Percentiles rank a stretch among this genome's conserved stretches.
Conservation (phyloP, 2,329 filamentous ascomycete genomes). For the Aspergillus sp. region DNA sequence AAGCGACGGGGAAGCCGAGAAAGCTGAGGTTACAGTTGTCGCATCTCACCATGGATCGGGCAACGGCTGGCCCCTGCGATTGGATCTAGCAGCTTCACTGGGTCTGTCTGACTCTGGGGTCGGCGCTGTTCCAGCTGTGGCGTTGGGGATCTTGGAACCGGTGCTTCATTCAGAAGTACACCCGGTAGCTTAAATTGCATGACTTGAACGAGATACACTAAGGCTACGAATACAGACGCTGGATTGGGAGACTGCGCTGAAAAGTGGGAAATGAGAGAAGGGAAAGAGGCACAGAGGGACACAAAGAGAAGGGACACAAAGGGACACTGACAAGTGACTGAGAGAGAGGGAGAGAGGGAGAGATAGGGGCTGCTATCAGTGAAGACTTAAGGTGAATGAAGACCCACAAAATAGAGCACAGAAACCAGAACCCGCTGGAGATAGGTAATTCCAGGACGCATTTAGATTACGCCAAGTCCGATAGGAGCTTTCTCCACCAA, state of each 20-base stretch:
- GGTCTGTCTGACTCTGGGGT: background rate
- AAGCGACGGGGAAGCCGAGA: slow-evolving; percentile 9
- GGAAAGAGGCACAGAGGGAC: background rate
- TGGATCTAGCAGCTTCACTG: background rate
- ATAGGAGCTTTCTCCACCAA: slow-evolving; percentile 5
- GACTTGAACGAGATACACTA: no score
- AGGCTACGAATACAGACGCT: no score
- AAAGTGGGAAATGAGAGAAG: background rate
- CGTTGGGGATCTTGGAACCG: background rate
- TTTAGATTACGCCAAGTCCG: background rate
- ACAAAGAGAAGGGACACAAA: no score
- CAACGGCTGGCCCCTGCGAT: slow-evolving; percentile 5
- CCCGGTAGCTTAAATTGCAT: no score
- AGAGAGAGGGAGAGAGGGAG: background rate
- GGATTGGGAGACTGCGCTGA: background rate
- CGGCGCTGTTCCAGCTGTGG: background rate
- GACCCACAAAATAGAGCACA: slow-evolving; percentile 1
- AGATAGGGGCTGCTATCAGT: background rate
- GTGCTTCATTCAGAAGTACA: background rate
- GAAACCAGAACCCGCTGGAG: background rate
- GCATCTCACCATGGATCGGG: slow-evolving; percentile 12
- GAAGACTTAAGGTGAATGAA: background rate
- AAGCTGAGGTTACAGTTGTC: slow-evolving; percentile 16
- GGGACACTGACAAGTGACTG: background rate
- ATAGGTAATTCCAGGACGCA: background rate